These are phyloP conservation scores for Mallotus japonicus DNA, from an alignment of 441 rosid species.

Conservation along the genomic window DNA sequence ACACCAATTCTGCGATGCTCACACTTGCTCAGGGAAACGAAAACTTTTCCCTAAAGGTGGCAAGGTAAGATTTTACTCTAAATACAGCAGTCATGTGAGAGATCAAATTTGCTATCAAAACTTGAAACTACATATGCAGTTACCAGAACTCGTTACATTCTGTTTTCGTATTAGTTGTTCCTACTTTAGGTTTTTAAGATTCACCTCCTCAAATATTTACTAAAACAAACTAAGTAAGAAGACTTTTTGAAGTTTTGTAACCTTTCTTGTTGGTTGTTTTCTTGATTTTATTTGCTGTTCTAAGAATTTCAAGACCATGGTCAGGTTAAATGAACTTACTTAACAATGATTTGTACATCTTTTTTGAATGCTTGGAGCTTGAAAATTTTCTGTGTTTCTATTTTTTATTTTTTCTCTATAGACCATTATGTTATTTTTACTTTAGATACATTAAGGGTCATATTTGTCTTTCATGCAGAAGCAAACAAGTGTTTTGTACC, in stretches of 20 bases:
- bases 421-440: not conserved
- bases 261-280: not conserved
- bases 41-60: conserved; percentile 81
- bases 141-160: not conserved
- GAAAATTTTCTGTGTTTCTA: not conserved
- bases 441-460: not conserved
- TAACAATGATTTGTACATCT: not conserved
- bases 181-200: not conserved
- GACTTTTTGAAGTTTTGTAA: not conserved
- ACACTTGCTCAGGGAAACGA: conserved; percentile 64
- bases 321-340: not conserved
- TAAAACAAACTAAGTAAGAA: not conserved
- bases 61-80: conserved; percentile 47
- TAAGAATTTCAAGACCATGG: not conserved
- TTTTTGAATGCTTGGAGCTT: not conserved
- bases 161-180: conserved; percentile 13
- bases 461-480: conserved; percentile 51
- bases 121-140: not conserved
- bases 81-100: not conserved
- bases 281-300: not conserved
- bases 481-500: conserved; percentile 60
- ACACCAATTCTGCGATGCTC: conserved; percentile 94
- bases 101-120: conserved; percentile 1
- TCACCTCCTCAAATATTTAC: not conserved
- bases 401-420: not conserved